Evolutionary conservation across 352 stramenopile genomes (phyloP), one percentile per base, ranked within the genome.

Genomic region (Globisporangium megalacanthum): DNA sequence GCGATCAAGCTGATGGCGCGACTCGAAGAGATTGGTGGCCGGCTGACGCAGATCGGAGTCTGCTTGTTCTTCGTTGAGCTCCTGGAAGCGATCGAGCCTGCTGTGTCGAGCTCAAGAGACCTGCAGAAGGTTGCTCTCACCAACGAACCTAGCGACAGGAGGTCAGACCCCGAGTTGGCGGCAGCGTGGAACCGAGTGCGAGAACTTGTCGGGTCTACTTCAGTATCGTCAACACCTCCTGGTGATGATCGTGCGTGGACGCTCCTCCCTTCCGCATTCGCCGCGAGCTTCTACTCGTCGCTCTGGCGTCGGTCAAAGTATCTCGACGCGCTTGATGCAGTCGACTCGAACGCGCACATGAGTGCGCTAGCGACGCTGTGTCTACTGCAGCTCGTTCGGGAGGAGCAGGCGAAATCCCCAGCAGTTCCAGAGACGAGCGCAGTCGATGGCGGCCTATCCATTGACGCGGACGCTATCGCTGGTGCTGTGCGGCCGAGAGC

Each of bases 311-410:
- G 66, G 46, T 74, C 70, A 4, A 64, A 33, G 52, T 75, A 72
- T 49, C 45, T 82, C 25, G 55, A 51, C 0, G 57, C 19, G n/a
- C 41, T 68, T 2, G 74, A 80, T 35, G 73, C 75, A 2, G 72
- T 64, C 0, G 65, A 79, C 45, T 84, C 66, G 20, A 89, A 89
- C 33, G 70, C 66, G 36, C 79, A 87, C 58, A 54, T 84, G 56
- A 61, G 74, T 50, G 69, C 64, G 13, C 45, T 66, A 0, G 78
- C 74, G 9, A 69, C 82, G 37, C 31, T 60, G 35, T 15, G 57
- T 4, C n/a, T 63, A 33, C 51, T 63, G 22, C 50, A n/a, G 22
- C 31, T 53, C 11, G 44, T 72, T 65, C 52, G 77, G 20, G 13
- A 11, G 25, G 14, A 9, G 1, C 42, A 25, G 11, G 42, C 11